Base-by-base conservation (phyloP, 768 basidiomycete species). In the Suillus placidus region DNA sequence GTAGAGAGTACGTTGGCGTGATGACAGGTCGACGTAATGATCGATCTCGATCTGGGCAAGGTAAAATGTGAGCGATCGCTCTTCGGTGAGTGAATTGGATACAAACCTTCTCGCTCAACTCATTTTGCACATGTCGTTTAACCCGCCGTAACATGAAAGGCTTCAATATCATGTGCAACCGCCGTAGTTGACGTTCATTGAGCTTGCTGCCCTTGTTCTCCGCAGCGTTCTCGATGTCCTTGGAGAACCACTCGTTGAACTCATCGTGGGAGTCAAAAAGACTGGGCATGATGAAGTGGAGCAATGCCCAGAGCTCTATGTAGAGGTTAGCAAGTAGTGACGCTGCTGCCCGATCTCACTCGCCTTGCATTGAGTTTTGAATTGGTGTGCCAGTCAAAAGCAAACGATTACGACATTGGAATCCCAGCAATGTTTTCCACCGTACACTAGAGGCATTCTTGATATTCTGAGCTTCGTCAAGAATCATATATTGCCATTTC, bases 211-310 rank as follows among this genome's bases (percentile, higher is more conserved):
- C 93, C 71, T 94, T 93, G 74, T 95, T 95, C 76, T 95, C 95
- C 5, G 87, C 88, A 20, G 94, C 94, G 73, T 93, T 96, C 81
- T 99, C 97, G 62, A 99, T 98, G 72, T 98, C 97, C 78, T 98
- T 97, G 13, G 97, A 97, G 77, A 99, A 99, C 97, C 97, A 99
- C 77, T 99, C 97, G 74, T 92, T 95, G 82, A 99, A 99, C 79
- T 99, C 97, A 73, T 99, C 96, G 72, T 99, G 96, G 16, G 96
- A 98, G 77, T 99, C 97, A 77, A 99, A 99, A 62, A 99, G 82
- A 75, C 93, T 96, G 3, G 97, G 97, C 97, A 99, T 99, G 81
- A 99, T 99, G 82, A 99, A 99, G 76, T 99, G 97, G 51, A 99
- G 83, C 65, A 99, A 83, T 1, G 97, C 97, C 97, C 97, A 99